Evolutionary conservation across 371 early-diverging fungal species (phyloP), one percentile per base, ranked within the genome.

Genomic region (Mucor lusitanicus): DNA sequence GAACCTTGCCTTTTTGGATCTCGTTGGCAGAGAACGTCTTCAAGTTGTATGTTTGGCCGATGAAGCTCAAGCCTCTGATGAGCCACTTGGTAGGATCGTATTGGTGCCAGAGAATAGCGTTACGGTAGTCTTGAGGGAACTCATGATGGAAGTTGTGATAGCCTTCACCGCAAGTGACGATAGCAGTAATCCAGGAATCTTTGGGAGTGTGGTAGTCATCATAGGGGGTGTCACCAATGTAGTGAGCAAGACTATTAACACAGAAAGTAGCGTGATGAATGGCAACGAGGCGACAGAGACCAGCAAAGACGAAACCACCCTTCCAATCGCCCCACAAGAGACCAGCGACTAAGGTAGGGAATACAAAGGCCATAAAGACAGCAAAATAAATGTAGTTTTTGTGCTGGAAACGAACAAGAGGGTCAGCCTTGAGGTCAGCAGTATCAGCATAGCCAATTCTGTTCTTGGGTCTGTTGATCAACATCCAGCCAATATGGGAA

Each of bases 41-140:
- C 69, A 98, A 86, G 73, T 94, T 87, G 67, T 90, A 92, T 7
- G 96, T 90, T 9, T 94, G 79, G 8, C 94, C 95, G 37, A 95
- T 12, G 15, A 79, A 73, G 17, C 89, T 85, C 62, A 77, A 75
- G 7, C 76, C 6, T 66, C 84, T 85, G 65, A 97, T 96, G 50
- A 94, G 75, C 97, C 97, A 97, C 81, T 96, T 97, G 67, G 98
- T 96, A 53, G 97, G 98, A 70, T 97, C 97, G 74, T 95, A 97
- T 81, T 97, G 96, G 64, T 90, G 87, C 77, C 87, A 92, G 68
- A 83, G 73, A 74, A 97, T 92, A 56, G 95, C 97, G 71, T 97
- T 97, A 65, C 98, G 91, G 82, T 95, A 97, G 78, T 97, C 98
- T 66, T 90, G 87, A 63, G 98, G 98, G 84, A 97, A 97, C 79